Evolutionary conservation across 2,329 filamentous ascomycete genomes (phyloP), one percentile per base, ranked within the genome.

Genomic region (Ascochyta rabiei): DNA sequence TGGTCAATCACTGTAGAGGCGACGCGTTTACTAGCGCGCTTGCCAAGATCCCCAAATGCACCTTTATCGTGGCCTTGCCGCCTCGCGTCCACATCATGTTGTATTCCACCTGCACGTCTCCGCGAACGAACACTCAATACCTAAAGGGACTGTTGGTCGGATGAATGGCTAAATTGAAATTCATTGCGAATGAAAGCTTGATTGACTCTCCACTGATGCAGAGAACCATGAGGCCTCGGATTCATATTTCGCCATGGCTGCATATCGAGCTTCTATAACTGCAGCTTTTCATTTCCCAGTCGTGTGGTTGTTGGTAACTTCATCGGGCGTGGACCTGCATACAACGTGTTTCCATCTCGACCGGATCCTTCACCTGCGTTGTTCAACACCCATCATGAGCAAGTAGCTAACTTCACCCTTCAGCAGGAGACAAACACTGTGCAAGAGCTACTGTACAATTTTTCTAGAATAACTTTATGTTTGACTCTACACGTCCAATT

Each of bases 11-110:
- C 33, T 33, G 33, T 39, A 13, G 48, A 34, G 48, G 41, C 28
- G 30, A 24, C 41, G 52, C 40, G 40, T 45, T 40, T 30, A 41
- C 30, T 55, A 55, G 52, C 52, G 46, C 34, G 26, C 13, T 42
- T 46, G 50, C 40, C 40, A 56, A 57, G 50, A 42, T 34, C 49
- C 35, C 23, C 24, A 37, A 9, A 28, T 24, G 10, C 38, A 48
- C 38, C 34, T 19, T 39, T 19, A 19, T 39, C 19, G 33, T 26
- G 45, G 16, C 34, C 38, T 44, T 30, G 8, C 39, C 19, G 24
- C 50, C 47, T 47, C 44, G 23, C 39, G 47, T 15, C 26, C 44
- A 33, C 46, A 51, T n/a, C 33, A 28, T 35, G 21, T 21, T 41
- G 24, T 23, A 28, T 43, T 6, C 28, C 23, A 8, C 13, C 33